Conservation (phyloP, 441 rosid genomes). For the Gossypium lobatum region DNA sequence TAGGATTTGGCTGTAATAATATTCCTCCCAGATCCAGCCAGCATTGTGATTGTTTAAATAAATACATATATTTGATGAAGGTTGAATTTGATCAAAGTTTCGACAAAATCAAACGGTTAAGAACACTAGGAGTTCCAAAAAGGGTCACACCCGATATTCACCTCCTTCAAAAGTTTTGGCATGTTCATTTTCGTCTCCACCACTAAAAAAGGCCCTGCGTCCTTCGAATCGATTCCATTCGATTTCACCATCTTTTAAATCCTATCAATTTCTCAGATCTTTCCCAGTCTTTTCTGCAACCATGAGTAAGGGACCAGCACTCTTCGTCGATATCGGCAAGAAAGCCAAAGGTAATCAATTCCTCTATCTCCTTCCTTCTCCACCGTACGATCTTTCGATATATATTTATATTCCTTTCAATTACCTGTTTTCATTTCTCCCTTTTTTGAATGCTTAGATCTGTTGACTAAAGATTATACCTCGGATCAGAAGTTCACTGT, state of each 20-base stretch:
- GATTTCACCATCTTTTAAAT: constrained; percentile 10
- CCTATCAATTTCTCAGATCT: background rate
- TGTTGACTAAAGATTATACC: constrained; percentile 62
- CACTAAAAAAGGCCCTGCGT: background rate
- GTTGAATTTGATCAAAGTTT: background rate
- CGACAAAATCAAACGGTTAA: background rate
- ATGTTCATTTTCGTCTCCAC: background rate
- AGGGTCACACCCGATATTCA: background rate
- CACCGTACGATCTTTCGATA: background rate
- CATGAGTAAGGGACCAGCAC: constrained; percentile 73
- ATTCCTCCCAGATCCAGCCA: too few species aligned
- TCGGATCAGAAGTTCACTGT: constrained; percentile 67
- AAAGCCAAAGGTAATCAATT: constrained; percentile 52
- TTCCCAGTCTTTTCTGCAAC: constrained; percentile 18
- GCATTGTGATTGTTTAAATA: too few species aligned
- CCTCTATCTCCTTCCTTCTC: background rate
- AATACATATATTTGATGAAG: background rate
- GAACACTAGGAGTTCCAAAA: background rate
- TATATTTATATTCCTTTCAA: background rate
- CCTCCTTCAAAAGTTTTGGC: background rate
- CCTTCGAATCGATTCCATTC: background rate
- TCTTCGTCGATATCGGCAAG: constrained; percentile 72
- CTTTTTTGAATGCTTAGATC: constrained; percentile 37
- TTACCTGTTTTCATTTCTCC: background rate
- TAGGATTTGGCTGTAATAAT: too few species aligned